Conservation (phyloP, 495 filamentous ascomycete genomes). For the Talaromyces ruber region DNA sequence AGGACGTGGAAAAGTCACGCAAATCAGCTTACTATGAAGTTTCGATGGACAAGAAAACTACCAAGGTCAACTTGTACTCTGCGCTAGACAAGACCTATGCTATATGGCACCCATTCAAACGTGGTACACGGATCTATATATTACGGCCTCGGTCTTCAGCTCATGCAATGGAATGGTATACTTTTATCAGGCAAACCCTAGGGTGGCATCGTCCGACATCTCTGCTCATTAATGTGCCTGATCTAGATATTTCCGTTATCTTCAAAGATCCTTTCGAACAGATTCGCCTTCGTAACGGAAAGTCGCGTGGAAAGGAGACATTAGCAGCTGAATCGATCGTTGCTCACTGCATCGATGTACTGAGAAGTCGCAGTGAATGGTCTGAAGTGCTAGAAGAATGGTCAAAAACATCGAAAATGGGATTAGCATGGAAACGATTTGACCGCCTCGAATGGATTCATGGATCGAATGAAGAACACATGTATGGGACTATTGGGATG, state of each 20-base stretch:
- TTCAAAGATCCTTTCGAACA: constrained; percentile 56
- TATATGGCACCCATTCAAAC: constrained; percentile 50
- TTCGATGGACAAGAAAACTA: constrained; percentile 40
- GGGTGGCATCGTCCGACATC: constrained; percentile 50
- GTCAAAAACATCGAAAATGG: constrained; percentile 54
- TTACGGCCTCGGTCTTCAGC: constrained; percentile 57
- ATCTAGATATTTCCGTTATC: constrained; percentile 54
- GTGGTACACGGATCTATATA: constrained; percentile 57
- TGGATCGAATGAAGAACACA: constrained; percentile 59
- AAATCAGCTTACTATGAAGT: constrained; percentile 50
- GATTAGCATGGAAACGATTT: constrained; percentile 69
- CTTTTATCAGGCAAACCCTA: constrained; percentile 54
- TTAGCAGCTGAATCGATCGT: constrained; percentile 50
- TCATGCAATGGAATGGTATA: constrained; percentile 67
- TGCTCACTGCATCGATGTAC: constrained; percentile 48
- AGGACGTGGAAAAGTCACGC: constrained; percentile 47
- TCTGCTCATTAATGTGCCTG: constrained; percentile 61
- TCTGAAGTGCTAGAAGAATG: constrained; percentile 51
- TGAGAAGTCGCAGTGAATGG: constrained; percentile 54
- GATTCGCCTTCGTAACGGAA: constrained; percentile 22
- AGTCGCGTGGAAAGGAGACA: constrained; percentile 30
- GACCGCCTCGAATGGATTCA: constrained; percentile 70
- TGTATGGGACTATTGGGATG: constrained; percentile 72
- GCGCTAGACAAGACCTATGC: constrained; percentile 65
- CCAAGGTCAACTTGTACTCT: constrained; percentile 61